Base-by-base conservation (phyloP, 2,329 filamentous ascomycete genomes). In the Triangularia verruculosa region DNA sequence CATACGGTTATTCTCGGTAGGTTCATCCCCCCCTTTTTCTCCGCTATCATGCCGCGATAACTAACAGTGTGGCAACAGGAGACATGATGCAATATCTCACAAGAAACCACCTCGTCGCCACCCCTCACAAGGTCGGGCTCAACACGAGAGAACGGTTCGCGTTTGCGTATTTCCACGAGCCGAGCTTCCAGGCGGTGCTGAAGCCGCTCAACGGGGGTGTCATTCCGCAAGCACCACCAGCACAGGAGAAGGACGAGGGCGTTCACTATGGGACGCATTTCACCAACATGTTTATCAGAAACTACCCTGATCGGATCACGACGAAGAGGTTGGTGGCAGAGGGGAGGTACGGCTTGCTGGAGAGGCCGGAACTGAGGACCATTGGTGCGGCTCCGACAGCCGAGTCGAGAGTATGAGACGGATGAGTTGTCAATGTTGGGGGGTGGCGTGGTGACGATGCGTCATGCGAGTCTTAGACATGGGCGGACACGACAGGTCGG, bases 1-100 rank as follows among this genome's bases (percentile, higher is more conserved):
- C 79, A 82, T 65, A 83, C 81, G 1, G 80, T 82, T 17, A 83
- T 83, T 68, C 81, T 80, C 43, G 78, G 78, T 76, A 73, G 64
- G 68, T 39, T n/a, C n/a, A 13, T 39, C 12, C n/a, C 11, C 43
- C 32, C 20, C 11, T 8, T 22, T 64, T 64, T 7, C 28, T 28
- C 9, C 25, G 15, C 54, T 11, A 30, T 47, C 54, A n/a, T 22
- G 11, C 34, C 56, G 22, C 17, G 30, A 7, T 59, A 15, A 32
- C 39, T 52, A 20, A 61, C 24, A 63, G 28, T 30, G 24, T 30
- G 51, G 39, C 11, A 12, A 4, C 57, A 78, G 80, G 81, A 9
- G 80, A 82, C 65, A 83, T 83, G 78, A 78, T 83, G 78, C 79
- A 82, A 64, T 81, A 81, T 69, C 74, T 83, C 66, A 82, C 80